Percentiles rank a stretch among this genome's conserved stretches.
Evolutionary conservation across 257 asterid species (phyloP).

Genomic region (Nicotiana sylvestris): DNA sequence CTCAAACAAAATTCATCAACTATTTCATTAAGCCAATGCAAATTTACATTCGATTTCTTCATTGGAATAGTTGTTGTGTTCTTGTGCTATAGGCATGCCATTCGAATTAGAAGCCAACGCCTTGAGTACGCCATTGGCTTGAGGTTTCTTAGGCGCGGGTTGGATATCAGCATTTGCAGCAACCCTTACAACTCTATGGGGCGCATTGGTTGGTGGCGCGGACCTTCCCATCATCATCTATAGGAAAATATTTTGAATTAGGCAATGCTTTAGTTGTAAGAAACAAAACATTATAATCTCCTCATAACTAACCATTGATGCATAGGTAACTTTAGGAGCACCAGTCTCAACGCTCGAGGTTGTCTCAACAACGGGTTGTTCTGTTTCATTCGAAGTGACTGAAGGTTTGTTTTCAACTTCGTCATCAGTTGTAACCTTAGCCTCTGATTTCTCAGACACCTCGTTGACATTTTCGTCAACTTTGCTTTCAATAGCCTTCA

Average conservation of each 20-base stretch:
- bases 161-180: conserved; percentile 9
- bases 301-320: conserved; percentile 18
- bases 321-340: neutral
- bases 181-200: conserved; percentile 13
- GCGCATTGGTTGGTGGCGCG: conserved; percentile 19
- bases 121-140: neutral
- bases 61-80: neutral
- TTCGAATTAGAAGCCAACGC: neutral
- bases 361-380: neutral
- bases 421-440: neutral
- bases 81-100: conserved; percentile 11
- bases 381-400: neutral
- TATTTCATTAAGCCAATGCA: conserved; percentile 16
- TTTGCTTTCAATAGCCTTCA: neutral
- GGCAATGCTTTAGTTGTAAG: neutral
- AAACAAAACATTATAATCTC: neutral
- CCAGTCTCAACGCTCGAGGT: neutral
- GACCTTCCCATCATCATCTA: conserved; percentile 33
- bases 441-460: neutral
- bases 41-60: neutral
- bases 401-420: neutral
- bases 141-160: neutral
- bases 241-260: conserved; percentile 11
- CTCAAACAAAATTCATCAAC: neutral
- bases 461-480: neutral